Evolutionary conservation across 805 yeast species (phyloP).

Genomic region (Spathaspora hagerdaliae): DNA sequence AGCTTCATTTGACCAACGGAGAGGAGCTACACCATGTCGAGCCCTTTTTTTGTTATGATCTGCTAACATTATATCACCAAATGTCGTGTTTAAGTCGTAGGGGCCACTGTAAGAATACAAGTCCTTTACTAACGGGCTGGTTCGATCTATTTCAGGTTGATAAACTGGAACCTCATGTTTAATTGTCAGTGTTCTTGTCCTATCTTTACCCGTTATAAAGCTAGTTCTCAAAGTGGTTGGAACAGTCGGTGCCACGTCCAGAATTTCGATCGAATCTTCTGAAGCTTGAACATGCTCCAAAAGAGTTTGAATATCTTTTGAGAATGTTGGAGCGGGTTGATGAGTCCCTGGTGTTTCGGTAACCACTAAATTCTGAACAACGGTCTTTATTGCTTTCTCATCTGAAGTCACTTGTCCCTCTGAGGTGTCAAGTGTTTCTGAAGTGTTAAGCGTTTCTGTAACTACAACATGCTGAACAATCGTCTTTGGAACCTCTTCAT

Average conservation of each 20-base stretch:
- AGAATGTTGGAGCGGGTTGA: too few relatives aligned
- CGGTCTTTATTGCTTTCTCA: background rate
- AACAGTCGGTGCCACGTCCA: background rate
- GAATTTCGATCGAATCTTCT: background rate
- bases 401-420: background rate
- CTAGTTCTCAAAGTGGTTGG: background rate
- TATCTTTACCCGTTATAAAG: background rate
- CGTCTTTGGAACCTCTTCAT: background rate
- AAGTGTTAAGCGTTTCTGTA: background rate
- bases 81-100: slow-evolving; percentile 9
- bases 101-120: slow-evolving; percentile 7
- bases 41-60: slow-evolving; percentile 28
- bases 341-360: background rate
- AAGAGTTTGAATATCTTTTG: too few relatives aligned
- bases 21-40: slow-evolving; percentile 24
- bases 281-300: background rate
- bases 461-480: background rate
- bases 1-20: slow-evolving; percentile 29
- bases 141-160: background rate
- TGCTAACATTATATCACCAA: slow-evolving; percentile 18
- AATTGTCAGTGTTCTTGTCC: background rate
- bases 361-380: background rate
- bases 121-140: background rate
- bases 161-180: background rate
- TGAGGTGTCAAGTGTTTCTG: background rate